Base-by-base conservation (phyloP, 257 asterid genomes). In the Mitragyna speciosa region DNA sequence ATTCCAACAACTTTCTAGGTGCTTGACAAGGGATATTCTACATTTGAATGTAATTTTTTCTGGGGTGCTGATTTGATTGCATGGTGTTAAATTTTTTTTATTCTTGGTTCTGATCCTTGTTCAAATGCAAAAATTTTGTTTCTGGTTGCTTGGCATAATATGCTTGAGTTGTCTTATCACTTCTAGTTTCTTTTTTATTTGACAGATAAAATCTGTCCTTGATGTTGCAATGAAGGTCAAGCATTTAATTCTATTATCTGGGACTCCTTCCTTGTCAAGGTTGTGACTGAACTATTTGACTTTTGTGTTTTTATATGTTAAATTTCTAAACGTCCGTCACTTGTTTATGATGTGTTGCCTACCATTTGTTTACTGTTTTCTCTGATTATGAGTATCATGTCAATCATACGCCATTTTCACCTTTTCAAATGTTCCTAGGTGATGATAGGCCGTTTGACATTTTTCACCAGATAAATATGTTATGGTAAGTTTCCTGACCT, bases 251-350 rank as follows among this genome's bases (percentile, higher is more conserved):
- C 92, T 95, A 76, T 86, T 95, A 33, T 95, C 99, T 26, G 99
- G 99, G 87, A 95, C 99, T 81, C 99, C 99, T 82, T 95, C 98
- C 78, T 85, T 95, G 88, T 93, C 99, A 87, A 95, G 99, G 98
- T 95, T 92, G 88, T 81, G 64, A 52, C 67, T 16, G 78, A 59
- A 78, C 68, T 63, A 36, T 54, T 71, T 33, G 2, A 71, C 43
- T 48, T 17, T 61, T 17, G 12, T 70, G 31, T 28, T 30, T 45
- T 69, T 58, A 12, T 7, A 43, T n/a, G 52, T 43, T 24, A 26
- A 14, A 26, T 5, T 7, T 52, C 6, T 20, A 8, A 54, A 77
- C 30, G 36, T 45, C 6, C 63, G n/a, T 39, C 39, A 36, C 9
- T 75, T 81, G 41, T 61, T 70, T 33, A 52, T 76, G n/a, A n/a